Base-by-base conservation (phyloP, 2,329 filamentous ascomycete genomes). In the Zymoseptoria brevis region DNA sequence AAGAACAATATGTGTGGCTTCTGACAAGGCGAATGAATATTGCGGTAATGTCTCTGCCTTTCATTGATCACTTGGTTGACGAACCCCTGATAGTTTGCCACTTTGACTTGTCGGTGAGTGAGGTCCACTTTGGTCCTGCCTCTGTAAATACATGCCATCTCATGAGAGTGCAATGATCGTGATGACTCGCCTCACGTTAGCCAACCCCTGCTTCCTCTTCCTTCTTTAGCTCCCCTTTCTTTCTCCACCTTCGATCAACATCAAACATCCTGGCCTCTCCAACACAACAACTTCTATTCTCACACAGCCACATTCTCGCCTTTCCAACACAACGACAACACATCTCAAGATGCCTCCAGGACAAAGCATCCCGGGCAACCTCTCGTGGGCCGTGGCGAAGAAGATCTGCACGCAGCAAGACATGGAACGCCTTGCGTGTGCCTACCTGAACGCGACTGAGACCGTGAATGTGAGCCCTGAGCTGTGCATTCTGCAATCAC, bases 371-470 rank as follows among this genome's bases (percentile, higher is more conserved):
- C 60, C 63, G 30, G 35, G 41, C 24, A 58, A 56, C 51, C 65
- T 63, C 51, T 58, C 60, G 56, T 68, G 50, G 55, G 48, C 54
- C 19, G 49, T 62, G 7, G 64, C 64, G 21, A 64, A 67, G 41
- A 57, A 64, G 50, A 24, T 66, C 41, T 62, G 59, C 59, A 60
- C 57, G 8, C 55, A 54, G 21, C 41, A 57, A 5, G 64, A 66
- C 29, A 58, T 66, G 45, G 64, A 68, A 22, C 62, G 60, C 16
- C 58, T 67, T 2, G 62, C 64, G 4, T 67, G 66, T 50, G 65
- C 62, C 5, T 63, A 59, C 41, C 56, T 68, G 30, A 60, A 59
- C 50, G 50, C 58, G 22, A 59, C 52, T 2, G 54, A 56, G n/a
- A 52, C 58, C 21, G 41, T 61, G 19, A 53, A 60, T 45, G 62